These are phyloP conservation scores for Fonsecaea pedrosoi DNA, from an alignment of 2,329 filamentous ascomycete species.

Conservation along the genomic window DNA sequence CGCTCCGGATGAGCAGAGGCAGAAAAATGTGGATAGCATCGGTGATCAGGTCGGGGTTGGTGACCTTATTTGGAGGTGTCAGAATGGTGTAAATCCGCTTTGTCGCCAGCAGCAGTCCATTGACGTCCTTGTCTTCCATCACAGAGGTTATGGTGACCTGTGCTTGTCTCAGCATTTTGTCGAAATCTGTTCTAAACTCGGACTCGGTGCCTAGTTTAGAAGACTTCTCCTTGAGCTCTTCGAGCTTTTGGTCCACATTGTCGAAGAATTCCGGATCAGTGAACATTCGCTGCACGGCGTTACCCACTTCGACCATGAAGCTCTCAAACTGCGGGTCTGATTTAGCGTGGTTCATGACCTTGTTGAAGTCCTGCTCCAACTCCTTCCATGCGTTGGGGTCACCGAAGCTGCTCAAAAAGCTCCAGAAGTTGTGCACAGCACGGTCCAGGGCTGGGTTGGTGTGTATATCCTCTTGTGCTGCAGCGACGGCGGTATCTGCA, in stretches of 20 bases:
- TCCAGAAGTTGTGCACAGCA: slow-evolving; percentile 81
- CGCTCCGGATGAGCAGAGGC: slow-evolving; percentile 74
- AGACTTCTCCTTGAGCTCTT: slow-evolving; percentile 64
- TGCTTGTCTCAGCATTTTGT: slow-evolving; percentile 72
- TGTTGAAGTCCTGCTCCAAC: slow-evolving; percentile 71
- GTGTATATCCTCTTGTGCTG: slow-evolving; percentile 72
- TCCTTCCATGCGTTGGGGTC: slow-evolving; percentile 75
- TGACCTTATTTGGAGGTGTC: slow-evolving; percentile 67
- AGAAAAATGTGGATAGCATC: slow-evolving; percentile 82
- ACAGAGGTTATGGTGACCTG: slow-evolving; percentile 73
- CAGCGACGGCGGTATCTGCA: slow-evolving; percentile 69
- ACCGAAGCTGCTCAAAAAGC: slow-evolving; percentile 79
- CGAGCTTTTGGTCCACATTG: slow-evolving; percentile 70
- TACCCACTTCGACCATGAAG: slow-evolving; percentile 74
- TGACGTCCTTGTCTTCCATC: slow-evolving; percentile 73
- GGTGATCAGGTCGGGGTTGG: slow-evolving; percentile 73
- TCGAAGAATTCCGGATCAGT: slow-evolving; percentile 88
- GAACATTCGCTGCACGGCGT: slow-evolving; percentile 78
- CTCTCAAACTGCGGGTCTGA: slow-evolving; percentile 83
- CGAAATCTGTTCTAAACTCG: slow-evolving; percentile 73
- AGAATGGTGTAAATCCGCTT: slow-evolving; percentile 72
- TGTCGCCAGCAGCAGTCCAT: slow-evolving; percentile 70
- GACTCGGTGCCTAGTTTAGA: slow-evolving; percentile 68
- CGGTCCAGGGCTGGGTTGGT: slow-evolving; percentile 76
- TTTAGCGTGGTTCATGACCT: slow-evolving; percentile 74